Evolutionary conservation across 768 basidiomycete genomes (phyloP), one percentile per base, ranked within the genome.

Genomic region (Naematelia aurantialba): DNA sequence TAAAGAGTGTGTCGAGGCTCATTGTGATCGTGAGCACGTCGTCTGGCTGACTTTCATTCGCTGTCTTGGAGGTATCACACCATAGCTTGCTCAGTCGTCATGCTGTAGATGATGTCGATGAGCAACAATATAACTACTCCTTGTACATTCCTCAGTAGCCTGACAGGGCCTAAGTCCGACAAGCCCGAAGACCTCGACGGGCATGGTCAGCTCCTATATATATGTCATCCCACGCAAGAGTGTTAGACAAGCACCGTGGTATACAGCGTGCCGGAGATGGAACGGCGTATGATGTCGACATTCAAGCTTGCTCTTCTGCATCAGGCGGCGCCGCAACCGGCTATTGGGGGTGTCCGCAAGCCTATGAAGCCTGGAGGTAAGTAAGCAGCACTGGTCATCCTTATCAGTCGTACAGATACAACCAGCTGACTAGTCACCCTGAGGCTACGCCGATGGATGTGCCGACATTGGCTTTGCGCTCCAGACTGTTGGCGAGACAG

Each of bases 321-420:
- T 44, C 67, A 69, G 50, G 58, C 52, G 4, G 64, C 56, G n/a
- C 67, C 64, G 5, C 55, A 57, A 1, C 71, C 71, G 0, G 51
- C 63, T 4, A 50, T 73, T 13, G 62, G 61, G 39, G 74, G 74
- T 14, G 62, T 73, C n/a, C 39, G 54, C 48, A 75, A 75, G 62
- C 69, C 74, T 24, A 51, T 61, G 46, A 75, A 75, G 49, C 69
- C 72, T 14, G 67, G 68, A 45, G 72, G 72, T 63, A 46, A 54
- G 63, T 44, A n/a, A n/a, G n/a, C n/a, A n/a, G n/a, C n/a, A n/a
- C n/a, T n/a, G n/a, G n/a, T n/a, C n/a, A n/a, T n/a, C n/a, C n/a
- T n/a, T n/a, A n/a, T n/a, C n/a, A n/a, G n/a, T n/a, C n/a, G n/a
- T n/a, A n/a, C n/a, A n/a, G n/a, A n/a, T n/a, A n/a, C n/a, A n/a